Base-by-base conservation (phyloP, 805 yeast species). In the Lipomyces yamanashiensis region DNA sequence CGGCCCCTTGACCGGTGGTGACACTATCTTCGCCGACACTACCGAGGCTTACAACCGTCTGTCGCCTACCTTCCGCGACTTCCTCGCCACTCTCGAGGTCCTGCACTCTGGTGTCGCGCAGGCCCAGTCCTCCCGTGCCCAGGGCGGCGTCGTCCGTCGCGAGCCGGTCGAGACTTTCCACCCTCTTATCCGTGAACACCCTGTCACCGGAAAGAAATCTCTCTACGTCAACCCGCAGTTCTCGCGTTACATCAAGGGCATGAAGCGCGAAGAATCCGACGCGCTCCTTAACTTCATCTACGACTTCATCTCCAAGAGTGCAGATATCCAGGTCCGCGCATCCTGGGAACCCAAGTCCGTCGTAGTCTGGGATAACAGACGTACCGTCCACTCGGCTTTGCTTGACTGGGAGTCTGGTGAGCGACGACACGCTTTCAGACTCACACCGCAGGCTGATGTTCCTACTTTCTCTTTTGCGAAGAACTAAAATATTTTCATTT, bases 381-480 rank as follows among this genome's bases (percentile, higher is more conserved):
- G 82, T 62, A 77, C 80, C 7, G 74, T 77, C 37, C 86, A 83
- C 69, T 76, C 84, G n/a, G 84, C 85, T 8, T 72, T 80, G 52
- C 75, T 81, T 48, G 86, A 82, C 72, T 82, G 83, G 81, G 88
- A 84, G 61, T 80, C 83, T 52, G 85, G 87, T 23, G 83, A 81
- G 41, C 79, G 84, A 23, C 83, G 95, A 75, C 93, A 88, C 70
- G 89, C 89, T 15, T 86, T 85, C 77, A 82, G 93, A 76, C 80
- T 87, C 63, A 88, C 92, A 34, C 89, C 92, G 5, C 84, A 86
- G 73, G 93, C 87, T 19, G 93, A 89, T 73, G 80, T 87, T 73
- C 92, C 92, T 2, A 63, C 66, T 19, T 62, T 48, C 50, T 28
- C 36, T 33, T 53, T 47, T 53, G 62, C 59, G 13, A 43, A 54